Percentiles rank a stretch among this genome's conserved stretches.
Evolutionary conservation across 2,329 filamentous ascomycete genomes (phyloP).

Genomic region (Aspergillaceae sp.): DNA sequence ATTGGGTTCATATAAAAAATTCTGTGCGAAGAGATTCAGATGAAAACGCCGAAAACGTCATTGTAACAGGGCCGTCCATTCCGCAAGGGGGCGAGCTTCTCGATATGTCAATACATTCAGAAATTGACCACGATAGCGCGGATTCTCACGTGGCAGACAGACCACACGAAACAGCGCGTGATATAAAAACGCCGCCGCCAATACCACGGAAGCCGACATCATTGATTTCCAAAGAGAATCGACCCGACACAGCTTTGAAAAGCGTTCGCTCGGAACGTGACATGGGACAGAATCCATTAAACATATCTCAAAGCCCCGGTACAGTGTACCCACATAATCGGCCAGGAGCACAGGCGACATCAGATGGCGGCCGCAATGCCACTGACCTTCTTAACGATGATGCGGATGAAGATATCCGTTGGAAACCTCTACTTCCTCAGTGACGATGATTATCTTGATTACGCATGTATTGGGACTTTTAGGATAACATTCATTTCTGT

Average conservation of each 20-base stretch:
- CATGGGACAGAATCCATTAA: not conserved
- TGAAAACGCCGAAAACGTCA: not conserved
- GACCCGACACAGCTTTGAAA: not conserved
- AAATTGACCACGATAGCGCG: not conserved
- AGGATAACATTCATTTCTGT: too few species aligned
- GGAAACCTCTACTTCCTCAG: conserved; percentile 24
- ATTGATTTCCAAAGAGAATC: conserved; percentile 15
- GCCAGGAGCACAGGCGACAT: not conserved
- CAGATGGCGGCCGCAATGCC: not conserved
- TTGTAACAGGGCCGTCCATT: too few species aligned
- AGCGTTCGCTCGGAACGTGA: not conserved
- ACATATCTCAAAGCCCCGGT: not conserved
- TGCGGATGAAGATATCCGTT: conserved; percentile 16
- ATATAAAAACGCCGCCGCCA: conserved; percentile 40
- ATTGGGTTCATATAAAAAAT: conserved; percentile 58
- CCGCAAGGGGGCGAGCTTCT: not conserved
- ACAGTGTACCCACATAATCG: not conserved
- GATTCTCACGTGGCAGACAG: not conserved
- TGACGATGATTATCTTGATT: not conserved
- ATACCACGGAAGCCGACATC: conserved; percentile 55
- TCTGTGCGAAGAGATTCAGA: not conserved
- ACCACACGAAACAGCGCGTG: not conserved
- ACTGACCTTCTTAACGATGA: conserved; percentile 19
- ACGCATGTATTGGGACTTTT: not conserved
- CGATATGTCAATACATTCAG: not conserved